Percentiles rank a stretch among this genome's conserved stretches.
Conservation (phyloP, 139 green algal species). For the Haematococcus sp. region DNA sequence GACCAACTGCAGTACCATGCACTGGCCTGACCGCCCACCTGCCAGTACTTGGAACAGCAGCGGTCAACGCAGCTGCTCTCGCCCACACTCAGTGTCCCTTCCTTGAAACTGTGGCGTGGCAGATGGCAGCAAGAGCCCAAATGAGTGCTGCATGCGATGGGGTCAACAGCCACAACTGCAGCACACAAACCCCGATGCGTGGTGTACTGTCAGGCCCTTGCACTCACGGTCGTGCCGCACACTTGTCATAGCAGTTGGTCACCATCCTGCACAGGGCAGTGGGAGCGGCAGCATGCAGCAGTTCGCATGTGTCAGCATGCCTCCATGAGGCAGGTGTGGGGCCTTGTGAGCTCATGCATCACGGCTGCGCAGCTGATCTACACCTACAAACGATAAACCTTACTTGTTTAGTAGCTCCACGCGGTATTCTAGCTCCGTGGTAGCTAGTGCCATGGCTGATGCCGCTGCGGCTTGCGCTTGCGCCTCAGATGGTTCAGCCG, state of each 20-base stretch:
- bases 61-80: slow-evolving; percentile 95
- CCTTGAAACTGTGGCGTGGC: slow-evolving; percentile 85
- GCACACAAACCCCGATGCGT: no score
- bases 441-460: slow-evolving; percentile 63
- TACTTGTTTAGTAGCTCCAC: slow-evolving; percentile 92
- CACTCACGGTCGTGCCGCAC: slow-evolving; percentile 80
- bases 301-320: no score
- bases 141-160: slow-evolving; percentile 12
- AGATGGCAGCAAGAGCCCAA: no score
- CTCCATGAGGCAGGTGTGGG: no score
- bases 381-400: neutral
- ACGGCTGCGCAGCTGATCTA: neutral
- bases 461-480: slow-evolving; percentile 1
- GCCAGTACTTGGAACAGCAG: slow-evolving; percentile 96
- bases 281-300: neutral
- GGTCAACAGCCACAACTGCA: neutral
- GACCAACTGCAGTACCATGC: no score
- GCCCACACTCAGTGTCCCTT: slow-evolving; percentile 88
- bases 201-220: no score
- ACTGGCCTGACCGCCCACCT: no score
- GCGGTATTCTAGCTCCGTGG: slow-evolving; percentile 91
- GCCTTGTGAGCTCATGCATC: neutral
- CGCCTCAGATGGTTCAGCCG: slow-evolving; percentile 2
- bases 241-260: slow-evolving; percentile 78
- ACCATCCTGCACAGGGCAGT: slow-evolving; percentile 73